Evolutionary conservation across 2,329 filamentous ascomycete species (phyloP), one percentile per base, ranked within the genome.

Genomic region (Phialocephala sp.): DNA sequence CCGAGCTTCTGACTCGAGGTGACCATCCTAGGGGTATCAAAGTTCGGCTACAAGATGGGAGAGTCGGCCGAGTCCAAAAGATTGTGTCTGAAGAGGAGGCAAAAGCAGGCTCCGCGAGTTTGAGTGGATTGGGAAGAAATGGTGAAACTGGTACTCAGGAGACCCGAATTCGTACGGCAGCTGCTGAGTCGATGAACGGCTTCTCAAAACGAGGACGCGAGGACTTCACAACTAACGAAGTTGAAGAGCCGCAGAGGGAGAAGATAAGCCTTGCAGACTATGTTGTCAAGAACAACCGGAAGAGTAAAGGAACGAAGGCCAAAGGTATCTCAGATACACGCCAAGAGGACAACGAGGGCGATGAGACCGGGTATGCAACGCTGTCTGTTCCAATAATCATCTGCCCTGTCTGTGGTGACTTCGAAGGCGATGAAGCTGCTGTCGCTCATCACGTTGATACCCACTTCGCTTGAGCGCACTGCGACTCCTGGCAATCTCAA

Each of bases 21-120:
- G 68, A 76, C 41, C 75, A 76, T 66, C 74, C 74, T 1, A 66
- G 74, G 20, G 75, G 75, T 8, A 75, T 76, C 56, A 76, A 76
- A 62, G 75, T 76, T 15, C 69, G 75, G 4, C 60, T 76, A 35
- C 62, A 65, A 58, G 72, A 75, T 67, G 75, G 75, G 1, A 56
- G 71, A 50, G 73, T 76, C 1, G 75, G 75, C 4, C 62, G 74
- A 35, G 75, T 76, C 6, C 74, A 75, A 60, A 69, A 68, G 41
- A 69, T 76, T 66, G 69, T 68, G 4, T 72, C 65, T 58, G 68
- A 70, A 22, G 67, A 69, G 32, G 62, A 65, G 14, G 68, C 64
- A 1, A 67, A 55, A 55, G 59, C 55, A 2, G 69, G 43, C 6
- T 62, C 64, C 4, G 67, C 37, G 15, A 69, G 68, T 1, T 55